Base-by-base conservation (phyloP, 495 filamentous ascomycete genomes). In the Gamarada debralockiae region DNA sequence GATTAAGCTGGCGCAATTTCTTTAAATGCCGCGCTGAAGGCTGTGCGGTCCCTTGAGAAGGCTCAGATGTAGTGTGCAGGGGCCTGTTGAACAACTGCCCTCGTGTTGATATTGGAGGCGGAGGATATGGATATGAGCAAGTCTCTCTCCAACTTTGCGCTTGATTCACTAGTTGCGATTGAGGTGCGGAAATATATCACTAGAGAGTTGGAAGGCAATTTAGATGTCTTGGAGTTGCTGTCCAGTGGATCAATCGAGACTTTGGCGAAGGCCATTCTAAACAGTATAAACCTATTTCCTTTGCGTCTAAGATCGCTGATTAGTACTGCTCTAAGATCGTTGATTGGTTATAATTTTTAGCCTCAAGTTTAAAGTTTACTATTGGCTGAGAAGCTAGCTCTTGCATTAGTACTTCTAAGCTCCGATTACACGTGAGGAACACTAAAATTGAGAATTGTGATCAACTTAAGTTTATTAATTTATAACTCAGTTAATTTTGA, bases 141-240 rank as follows among this genome's bases (percentile, higher is more conserved):
- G 33, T 67, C 76, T 15, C 61, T 81, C 31, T 65, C 68, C 5
- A 65, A 66, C 39, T 82, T 75, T 63, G 74, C 71, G 15, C 63
- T 83, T 0, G 81, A 85, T 52, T 78, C 73, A 0, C 63, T 84
- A 13, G 65, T 79, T 24, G 81, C 80, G 3, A 74, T 84, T 10
- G 82, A 85, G 60, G 45, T 83, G 9, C 69, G 80, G 0, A 79
- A 74, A 22, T 85, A 75, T 73, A 71, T 81, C 21, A 48, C 67
- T 1, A 69, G 65, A 25, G 72, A 78, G 55, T 56, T 76, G 14
- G 66, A 78, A 62, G 73, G 70, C 1, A 78, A 77, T 55, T 56
- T 82, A 42, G 71, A 78, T 49, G 74, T 80, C 7, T 65, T 80
- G 51, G 76, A 80, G 59, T 64, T 79, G 44, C 58, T 76, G 37